phyloP scores from a whole-genome alignment of 2,329 filamentous ascomycete genomes.

The Aureobasidium zeae region DNA sequence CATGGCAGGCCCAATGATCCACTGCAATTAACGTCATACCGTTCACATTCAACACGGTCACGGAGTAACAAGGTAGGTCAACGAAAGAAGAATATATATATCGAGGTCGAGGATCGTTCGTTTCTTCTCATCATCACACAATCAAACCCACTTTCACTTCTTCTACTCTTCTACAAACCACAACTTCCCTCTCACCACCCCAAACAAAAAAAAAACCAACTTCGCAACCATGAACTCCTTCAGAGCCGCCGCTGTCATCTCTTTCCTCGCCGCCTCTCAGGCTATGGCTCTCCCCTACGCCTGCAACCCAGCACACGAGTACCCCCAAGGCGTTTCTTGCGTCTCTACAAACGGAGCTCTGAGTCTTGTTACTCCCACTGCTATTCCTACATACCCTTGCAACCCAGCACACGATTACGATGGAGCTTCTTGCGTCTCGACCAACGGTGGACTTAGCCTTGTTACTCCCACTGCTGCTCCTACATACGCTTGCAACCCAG shows the following conservation, averaged over 20 bases:
- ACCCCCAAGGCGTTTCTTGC: background rate
- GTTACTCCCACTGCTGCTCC: background rate
- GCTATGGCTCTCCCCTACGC: constrained; percentile 5
- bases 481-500: constrained; percentile 1
- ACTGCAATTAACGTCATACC: constrained; percentile 9
- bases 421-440: background rate
- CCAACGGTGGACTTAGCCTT: constrained; percentile 4
- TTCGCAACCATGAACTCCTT: constrained; percentile 12
- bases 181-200: background rate
- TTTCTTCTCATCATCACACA: background rate
- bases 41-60: background rate
- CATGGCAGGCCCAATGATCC: too few relatives aligned
- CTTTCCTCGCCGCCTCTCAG: constrained; percentile 13
- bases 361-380: constrained; percentile 18
- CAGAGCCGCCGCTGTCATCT: constrained; percentile 10
- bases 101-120: too few relatives aligned
- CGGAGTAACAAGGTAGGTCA: constrained; percentile 3
- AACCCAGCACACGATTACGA: constrained; percentile 8
- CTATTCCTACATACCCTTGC: background rate
- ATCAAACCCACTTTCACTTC: background rate
- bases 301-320: constrained; percentile 5
- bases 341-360: constrained; percentile 16
- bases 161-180: background rate
- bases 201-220: background rate
- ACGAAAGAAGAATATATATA: too few relatives aligned